Evolutionary conservation across 2,329 filamentous ascomycete species (phyloP), one percentile per base, ranked within the genome.

Genomic region (Ophiobolus disseminans): DNA sequence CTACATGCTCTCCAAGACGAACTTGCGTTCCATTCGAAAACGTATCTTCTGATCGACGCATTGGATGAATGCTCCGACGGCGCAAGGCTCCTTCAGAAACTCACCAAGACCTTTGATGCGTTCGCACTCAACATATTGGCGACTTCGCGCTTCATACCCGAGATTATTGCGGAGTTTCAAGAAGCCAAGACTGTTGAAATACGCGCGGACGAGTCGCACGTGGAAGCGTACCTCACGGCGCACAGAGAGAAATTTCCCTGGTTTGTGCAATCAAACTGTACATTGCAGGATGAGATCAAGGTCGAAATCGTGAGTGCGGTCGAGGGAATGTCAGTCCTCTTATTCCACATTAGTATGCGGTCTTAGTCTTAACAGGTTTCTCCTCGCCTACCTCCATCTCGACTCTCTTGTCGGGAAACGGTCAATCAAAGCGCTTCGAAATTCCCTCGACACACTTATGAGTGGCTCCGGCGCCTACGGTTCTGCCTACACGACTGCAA

Each of bases 401-500:
- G 62, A 70, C 14, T 73, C 69, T 1, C 56, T 78, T 0, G 45
- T 47, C 5, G 63, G 58, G 11, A 72, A 73, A 45, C 56, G 23
- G 26, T 69, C 72, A 0, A 34, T 44, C 0, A 76, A 73, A 35
- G 62, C 57, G 1, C 53, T 82, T 4, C 50, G 54, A 22, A 42
- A 17, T 0, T 63, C 70, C 2, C 52, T 81, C 1, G 10, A 46
- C 21, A 62, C 53, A 0, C 53, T 80, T 0, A 53, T 64, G 0
- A 68, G 32, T 11, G 72, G 70, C 7, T 57, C 61, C 3, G 40
- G 60, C 10, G 67, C 63, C 3, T 74, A 76, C 13, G 60, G 76
- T 13, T 4, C 55, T 9, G 73, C 74, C 0, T 84, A 83, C 37
- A 47, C 69, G 0, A 51, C 73, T 0, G 72, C 75, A 0, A 76